Conservation (phyloP, 441 rosid genomes). For the Kokia cookei region DNA sequence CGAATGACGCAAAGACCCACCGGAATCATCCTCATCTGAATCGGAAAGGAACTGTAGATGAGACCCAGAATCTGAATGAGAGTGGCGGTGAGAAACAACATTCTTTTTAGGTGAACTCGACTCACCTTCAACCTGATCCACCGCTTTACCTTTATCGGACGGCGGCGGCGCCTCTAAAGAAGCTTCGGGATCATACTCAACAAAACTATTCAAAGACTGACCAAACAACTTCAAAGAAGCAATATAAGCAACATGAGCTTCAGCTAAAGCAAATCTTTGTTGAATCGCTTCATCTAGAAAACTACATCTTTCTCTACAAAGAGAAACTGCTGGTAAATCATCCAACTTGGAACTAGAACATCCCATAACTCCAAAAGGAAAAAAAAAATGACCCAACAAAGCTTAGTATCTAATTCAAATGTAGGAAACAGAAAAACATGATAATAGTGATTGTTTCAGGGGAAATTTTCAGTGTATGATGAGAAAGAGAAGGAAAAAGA, state of each 20-base stretch:
- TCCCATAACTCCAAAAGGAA: conserved; percentile 45
- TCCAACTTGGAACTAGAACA: conserved; percentile 82
- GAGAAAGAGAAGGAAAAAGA: conserved; percentile 10
- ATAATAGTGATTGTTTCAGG: conserved; percentile 28
- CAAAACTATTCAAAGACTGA: conserved; percentile 44
- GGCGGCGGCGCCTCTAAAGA: conserved; percentile 10
- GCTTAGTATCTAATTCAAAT: conserved; percentile 9
- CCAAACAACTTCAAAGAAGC: conserved; percentile 50
- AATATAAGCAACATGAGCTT: conserved; percentile 59
- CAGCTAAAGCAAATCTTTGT: conserved; percentile 58
- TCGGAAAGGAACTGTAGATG: conserved; percentile 59
- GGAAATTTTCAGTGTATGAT: conserved; percentile 15
- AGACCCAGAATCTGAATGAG: conserved; percentile 45
- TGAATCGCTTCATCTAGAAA: conserved; percentile 66
- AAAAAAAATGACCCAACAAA: not conserved
- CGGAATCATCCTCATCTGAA: conserved; percentile 37
- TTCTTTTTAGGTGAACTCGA: conserved; percentile 23
- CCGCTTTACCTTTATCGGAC: conserved; percentile 16
- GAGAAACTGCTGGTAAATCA: conserved; percentile 87
- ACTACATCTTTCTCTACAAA: conserved; percentile 73
- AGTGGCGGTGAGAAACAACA: conserved; percentile 19
- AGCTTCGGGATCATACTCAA: conserved; percentile 19
- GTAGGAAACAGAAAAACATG: conserved; percentile 4
- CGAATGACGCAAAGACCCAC: conserved; percentile 34
- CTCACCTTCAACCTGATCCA: conserved; percentile 18